Evolutionary conservation across 345 rosid species (phyloP), one percentile per base, ranked within the genome.

Genomic region (Nephelium lappaceum): DNA sequence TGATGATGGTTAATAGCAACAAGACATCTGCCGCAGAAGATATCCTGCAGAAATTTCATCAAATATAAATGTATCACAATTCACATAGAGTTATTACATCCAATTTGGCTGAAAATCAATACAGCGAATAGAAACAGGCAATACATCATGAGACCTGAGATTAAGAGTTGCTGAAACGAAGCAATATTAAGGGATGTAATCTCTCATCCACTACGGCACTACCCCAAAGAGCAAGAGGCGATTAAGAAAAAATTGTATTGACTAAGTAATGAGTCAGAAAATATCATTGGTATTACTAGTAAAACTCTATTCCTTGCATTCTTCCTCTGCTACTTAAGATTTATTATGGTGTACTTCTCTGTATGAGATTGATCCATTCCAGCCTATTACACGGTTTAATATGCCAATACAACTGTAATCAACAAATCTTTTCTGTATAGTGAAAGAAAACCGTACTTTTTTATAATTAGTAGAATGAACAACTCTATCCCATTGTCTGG

Each of bases 21-120:
- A 55, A 72, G 47, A 31, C 41, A 36, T n/a, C 19, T 36, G 42
- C 64, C 12, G 25, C 25, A 5, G 43, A 53, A 18, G 39, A 72
- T 60, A 18, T 72, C 75, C 75, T 31, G 64, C 64, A 36, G 27
- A 72, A 51, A n/a, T 55, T 51, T 31, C 23, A 53, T 11, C 57
- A 69, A 69, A 23, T 24, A 43, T 25, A 45, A 21, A 19, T 21
- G 51, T 5, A 42, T 68, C n/a, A 24, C 45, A n/a, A n/a, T n/a
- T n/a, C n/a, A n/a, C n/a, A n/a, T n/a, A n/a, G n/a, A n/a, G n/a
- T 71, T 41, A 51, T 71, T 18, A 49, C 38, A 21, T 21, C 64
- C 11, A 60, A 21, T 60, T n/a, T 9, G 27, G 16, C 64, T 27
- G 0, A 60, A 60, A 21, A 7, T 45, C 51, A n/a, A 5, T 58